These are phyloP conservation scores for Trichoderma sp. DNA, from an alignment of 2,329 filamentous ascomycete genomes.

Conservation along the genomic window DNA sequence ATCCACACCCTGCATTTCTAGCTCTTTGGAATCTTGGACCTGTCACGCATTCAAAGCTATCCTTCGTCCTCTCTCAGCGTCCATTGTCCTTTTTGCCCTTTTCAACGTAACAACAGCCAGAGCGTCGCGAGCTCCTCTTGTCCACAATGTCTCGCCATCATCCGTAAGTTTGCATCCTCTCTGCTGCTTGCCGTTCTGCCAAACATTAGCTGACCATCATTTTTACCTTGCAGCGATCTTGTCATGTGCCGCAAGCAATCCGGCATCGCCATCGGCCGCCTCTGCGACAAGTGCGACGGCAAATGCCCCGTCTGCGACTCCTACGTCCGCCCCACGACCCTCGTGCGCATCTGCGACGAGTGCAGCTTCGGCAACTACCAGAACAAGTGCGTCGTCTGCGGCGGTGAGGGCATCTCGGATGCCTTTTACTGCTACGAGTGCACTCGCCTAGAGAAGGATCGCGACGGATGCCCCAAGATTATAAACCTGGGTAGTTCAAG, in stretches of 20 bases:
- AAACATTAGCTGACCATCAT: conserved; percentile 28
- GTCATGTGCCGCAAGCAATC: conserved; percentile 99
- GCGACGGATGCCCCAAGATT: conserved; percentile 98
- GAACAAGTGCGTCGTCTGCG: conserved; percentile 99
- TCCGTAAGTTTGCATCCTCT: conserved; percentile 59
- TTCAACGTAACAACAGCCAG: neutral
- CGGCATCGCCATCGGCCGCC: conserved; percentile 94
- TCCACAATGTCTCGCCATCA: conserved; percentile 87
- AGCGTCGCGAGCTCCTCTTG: neutral
- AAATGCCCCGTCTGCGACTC: conserved; percentile 99
- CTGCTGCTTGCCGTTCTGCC: neutral
- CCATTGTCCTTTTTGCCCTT: neutral
- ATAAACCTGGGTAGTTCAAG: conserved; percentile 95
- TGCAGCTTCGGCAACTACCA: conserved; percentile 99
- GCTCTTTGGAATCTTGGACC: neutral
- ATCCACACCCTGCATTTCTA: conserved; percentile 28
- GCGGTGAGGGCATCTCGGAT: conserved; percentile 95
- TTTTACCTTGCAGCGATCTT: conserved; percentile 64
- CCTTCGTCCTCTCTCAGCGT: neutral
- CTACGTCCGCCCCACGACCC: conserved; percentile 95
- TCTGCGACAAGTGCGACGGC: conserved; percentile 99
- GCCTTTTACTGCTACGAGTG: conserved; percentile 99
- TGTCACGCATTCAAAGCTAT: neutral
- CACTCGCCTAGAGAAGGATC: conserved; percentile 91
- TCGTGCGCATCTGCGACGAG: conserved; percentile 98